A percentile compares a stretch with the other conserved stretches of the same genome.
These are phyloP conservation scores for Leccinum huronense DNA, from an alignment of 1,284 basidiomycete species.

Conservation along the genomic window DNA sequence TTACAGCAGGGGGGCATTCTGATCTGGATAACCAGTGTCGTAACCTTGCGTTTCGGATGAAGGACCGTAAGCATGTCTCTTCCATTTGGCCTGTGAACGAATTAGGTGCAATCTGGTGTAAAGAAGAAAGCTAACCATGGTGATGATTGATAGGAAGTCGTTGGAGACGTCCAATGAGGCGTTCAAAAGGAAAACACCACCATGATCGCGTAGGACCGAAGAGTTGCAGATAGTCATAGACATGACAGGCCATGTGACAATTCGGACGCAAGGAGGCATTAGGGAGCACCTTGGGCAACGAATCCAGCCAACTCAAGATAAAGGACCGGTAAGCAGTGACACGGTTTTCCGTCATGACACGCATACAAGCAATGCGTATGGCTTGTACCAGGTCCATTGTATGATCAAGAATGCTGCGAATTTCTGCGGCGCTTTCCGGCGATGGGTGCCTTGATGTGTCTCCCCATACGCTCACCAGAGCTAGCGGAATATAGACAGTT, in stretches of 20 bases:
- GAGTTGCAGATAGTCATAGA: background rate
- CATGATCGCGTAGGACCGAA: background rate
- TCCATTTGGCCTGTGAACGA: background rate
- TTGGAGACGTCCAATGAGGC: background rate
- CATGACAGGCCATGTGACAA: background rate
- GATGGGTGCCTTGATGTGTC: background rate
- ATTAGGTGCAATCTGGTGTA: background rate
- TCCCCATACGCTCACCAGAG: background rate
- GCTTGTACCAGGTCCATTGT: background rate
- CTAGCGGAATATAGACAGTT: too few relatives aligned
- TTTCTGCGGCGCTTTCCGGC: background rate
- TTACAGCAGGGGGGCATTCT: background rate
- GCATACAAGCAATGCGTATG: background rate
- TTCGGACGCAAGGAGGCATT: background rate
- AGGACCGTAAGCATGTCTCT: background rate
- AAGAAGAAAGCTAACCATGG: background rate
- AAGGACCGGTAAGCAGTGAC: background rate
- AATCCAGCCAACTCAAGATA: background rate
- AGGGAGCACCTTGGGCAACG: background rate
- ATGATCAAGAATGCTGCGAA: background rate
- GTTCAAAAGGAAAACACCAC: background rate
- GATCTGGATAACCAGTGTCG: background rate
- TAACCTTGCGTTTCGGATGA: background rate
- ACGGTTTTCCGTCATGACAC: background rate
- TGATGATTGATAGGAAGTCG: background rate